These are phyloP conservation scores for Miamiensis avidus DNA, from an alignment of 169 alveolate species.

Conservation along the genomic window DNA sequence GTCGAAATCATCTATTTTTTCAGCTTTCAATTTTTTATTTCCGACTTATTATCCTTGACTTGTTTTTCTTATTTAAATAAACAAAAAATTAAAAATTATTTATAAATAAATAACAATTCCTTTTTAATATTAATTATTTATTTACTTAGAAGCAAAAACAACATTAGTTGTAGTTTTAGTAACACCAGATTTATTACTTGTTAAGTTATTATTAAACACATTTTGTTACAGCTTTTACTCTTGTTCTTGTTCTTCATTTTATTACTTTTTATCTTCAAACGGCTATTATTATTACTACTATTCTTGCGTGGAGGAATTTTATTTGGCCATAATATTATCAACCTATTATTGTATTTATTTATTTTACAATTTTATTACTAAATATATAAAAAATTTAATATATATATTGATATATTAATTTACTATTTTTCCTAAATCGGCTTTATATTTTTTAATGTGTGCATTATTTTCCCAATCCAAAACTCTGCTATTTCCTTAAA, in stretches of 20 bases:
- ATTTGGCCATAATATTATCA: too few species aligned
- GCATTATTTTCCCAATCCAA: background rate
- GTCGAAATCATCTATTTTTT: background rate
- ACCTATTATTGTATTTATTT: too few species aligned
- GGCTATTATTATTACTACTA: background rate
- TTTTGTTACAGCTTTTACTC: background rate
- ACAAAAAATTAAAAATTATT: too few species aligned
- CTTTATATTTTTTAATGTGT: too few species aligned
- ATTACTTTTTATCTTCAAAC: background rate
- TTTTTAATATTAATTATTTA: too few species aligned
- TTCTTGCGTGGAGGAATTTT: too few species aligned
- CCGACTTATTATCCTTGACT: background rate
- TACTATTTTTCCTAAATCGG: background rate
- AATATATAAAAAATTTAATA: too few species aligned
- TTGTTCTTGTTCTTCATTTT: background rate
- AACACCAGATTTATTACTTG: background rate
- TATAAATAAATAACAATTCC: too few species aligned
- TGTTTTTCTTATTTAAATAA: background rate
- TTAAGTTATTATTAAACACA: too few species aligned
- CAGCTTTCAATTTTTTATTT: background rate
- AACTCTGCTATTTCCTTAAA: background rate
- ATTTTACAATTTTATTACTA: too few species aligned
- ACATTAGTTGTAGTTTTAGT: background rate
- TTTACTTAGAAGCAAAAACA: background rate
- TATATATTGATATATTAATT: too few species aligned